Percentiles rank a stretch among this genome's conserved stretches.
Evolutionary conservation across 179 eudicot genomes (phyloP).

Genomic region (Camellia oleifera): DNA sequence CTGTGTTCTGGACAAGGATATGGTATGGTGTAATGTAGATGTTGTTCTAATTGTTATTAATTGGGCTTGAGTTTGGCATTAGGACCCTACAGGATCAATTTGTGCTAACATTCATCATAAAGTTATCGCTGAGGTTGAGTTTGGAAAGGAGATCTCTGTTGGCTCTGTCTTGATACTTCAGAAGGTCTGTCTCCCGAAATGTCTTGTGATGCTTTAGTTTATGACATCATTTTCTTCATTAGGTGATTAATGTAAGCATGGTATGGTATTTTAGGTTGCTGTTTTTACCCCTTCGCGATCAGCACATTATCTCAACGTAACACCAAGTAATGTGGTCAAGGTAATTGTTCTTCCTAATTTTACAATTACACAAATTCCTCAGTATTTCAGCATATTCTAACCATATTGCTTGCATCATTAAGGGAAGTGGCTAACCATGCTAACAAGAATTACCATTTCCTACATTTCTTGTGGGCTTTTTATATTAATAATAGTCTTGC

Average conservation of each 20-base stretch:
- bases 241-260: conserved; percentile 15
- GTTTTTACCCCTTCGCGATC: conserved; percentile 54
- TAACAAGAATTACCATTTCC: background rate
- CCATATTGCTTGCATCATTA: background rate
- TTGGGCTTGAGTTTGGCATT: conserved; percentile 13
- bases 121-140: conserved; percentile 47
- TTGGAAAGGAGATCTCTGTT: conserved; percentile 49
- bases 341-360: conserved; percentile 27
- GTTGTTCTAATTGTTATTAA: conserved; percentile 8
- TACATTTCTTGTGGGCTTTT: background rate
- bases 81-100: conserved; percentile 85
- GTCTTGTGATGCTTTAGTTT: background rate
- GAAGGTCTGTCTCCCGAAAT: conserved; percentile 42
- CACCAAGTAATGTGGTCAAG: conserved; percentile 64
- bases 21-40: background rate
- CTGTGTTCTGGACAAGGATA: too few relatives aligned
- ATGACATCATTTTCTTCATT: background rate
- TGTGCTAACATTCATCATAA: conserved; percentile 72
- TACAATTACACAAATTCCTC: background rate
- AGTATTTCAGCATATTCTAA: background rate
- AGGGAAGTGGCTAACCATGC: background rate
- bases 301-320: conserved; percentile 65
- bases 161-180: conserved; percentile 72
- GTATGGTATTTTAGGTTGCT: conserved; percentile 55
- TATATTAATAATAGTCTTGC: background rate